phyloP scores from a whole-genome alignment of 2,329 filamentous ascomycete genomes.

The Colletotrichum coccodes region DNA sequence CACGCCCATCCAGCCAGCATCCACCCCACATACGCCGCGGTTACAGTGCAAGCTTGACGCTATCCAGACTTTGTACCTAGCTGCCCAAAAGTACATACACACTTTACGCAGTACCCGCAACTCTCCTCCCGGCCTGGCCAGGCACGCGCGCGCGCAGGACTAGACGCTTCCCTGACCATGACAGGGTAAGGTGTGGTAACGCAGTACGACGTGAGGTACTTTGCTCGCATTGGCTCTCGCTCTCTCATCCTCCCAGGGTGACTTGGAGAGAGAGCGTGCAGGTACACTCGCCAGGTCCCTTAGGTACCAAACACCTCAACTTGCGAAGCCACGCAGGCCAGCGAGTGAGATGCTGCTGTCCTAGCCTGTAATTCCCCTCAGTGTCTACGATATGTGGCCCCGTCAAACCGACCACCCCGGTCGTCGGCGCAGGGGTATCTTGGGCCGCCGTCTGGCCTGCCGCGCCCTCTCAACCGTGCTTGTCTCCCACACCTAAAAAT shows the following conservation, averaged over 20 bases:
- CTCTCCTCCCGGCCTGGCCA: slow-evolving; percentile 24
- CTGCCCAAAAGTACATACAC: slow-evolving; percentile 1
- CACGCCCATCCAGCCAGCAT: background rate
- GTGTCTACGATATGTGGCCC: slow-evolving; percentile 3
- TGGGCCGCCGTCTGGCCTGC: slow-evolving; percentile 32
- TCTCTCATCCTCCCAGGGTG: background rate
- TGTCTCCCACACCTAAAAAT: slow-evolving; percentile 27
- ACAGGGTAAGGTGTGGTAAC: slow-evolving; percentile 20
- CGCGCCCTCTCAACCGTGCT: slow-evolving; percentile 26
- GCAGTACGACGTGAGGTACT: slow-evolving; percentile 16
- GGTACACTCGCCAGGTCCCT: slow-evolving; percentile 1
- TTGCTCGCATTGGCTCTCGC: background rate
- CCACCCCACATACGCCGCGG: background rate
- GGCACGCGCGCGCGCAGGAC: slow-evolving; percentile 23
- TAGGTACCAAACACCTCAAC: background rate
- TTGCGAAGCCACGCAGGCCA: background rate
- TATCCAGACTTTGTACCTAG: slow-evolving; percentile 14
- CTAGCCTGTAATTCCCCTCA: slow-evolving; percentile 22
- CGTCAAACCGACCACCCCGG: slow-evolving; percentile 3
- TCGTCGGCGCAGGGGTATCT: slow-evolving; percentile 32
- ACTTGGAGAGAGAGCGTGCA: background rate
- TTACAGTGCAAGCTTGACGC: slow-evolving; percentile 1
- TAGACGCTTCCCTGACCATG: slow-evolving; percentile 18
- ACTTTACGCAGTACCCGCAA: slow-evolving; percentile 17
- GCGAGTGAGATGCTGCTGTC: slow-evolving; percentile 27